Evolutionary conservation across 139 green algal species (phyloP), one percentile per base, ranked within the genome.

Genomic region (Tetraselmis striata): DNA sequence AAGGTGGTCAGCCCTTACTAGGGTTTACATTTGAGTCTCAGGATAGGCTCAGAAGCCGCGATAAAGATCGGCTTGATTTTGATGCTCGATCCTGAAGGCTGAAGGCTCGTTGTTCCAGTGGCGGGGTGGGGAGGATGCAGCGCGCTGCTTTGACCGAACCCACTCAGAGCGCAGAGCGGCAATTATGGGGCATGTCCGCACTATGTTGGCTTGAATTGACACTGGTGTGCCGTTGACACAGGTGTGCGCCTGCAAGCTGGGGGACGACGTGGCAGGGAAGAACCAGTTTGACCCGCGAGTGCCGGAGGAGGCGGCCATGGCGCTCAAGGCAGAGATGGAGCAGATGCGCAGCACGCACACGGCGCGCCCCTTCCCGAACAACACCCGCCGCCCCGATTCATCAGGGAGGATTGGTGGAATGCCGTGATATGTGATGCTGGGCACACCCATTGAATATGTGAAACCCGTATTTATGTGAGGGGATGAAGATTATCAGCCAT

Each of bases 231-330:
- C 74, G 32, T 23, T 23, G n/a, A n/a, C 79, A 23, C 86, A 84
- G 30, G 77, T 75, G 0, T 84, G 77, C 31, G 85, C 89, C 23
- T 87, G 83, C 31, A 92, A 92, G 81, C 82, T 91, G 26, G 89
- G 89, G 1, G 89, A 92, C 59, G 88, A 86, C 29, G 76, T 80
- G 0, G 74, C 30, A 23, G 91, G 87, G 32, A 76, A 75, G 28
- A 78, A 86, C 29, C 82, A 85, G 79, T 77, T 86, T 1, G 86
- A 90, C 77, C 79, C 82, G 1, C 59, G 86, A 28, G 59, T 90
- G 29, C 82, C 84, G 32, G 45, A 59, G 28, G 74, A 82, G 29
- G 67, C 74, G 76, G 79, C 32, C 67, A 86, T 90, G 84, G 77
- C 79, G 27, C n/a, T n/a, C n/a, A n/a, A n/a, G n/a, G n/a, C n/a